Base-by-base conservation (phyloP, 164 flowering plant genomes). In the Vitis riparia region DNA sequence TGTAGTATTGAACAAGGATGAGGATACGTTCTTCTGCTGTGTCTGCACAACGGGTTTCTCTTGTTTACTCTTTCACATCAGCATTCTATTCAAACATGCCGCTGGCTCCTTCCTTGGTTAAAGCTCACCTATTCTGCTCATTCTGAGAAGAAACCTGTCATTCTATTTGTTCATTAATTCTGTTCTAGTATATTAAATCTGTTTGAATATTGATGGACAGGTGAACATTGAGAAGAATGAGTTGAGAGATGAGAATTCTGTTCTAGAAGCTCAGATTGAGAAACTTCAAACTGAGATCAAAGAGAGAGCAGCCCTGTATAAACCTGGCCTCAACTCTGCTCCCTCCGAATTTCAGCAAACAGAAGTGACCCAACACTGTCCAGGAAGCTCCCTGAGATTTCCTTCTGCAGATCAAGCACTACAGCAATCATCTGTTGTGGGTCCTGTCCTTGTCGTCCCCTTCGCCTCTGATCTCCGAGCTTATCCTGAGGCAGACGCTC, bases 381-480 rank as follows among this genome's bases (percentile, higher is more conserved):
- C 64, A 5, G 70, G 70, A 30, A 78, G 80, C n/a, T 62, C 17
- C 37, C 50, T 71, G n/a, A 17, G 52, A 7, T 10, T 78, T 55
- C 79, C 91, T 59, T 37, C 63, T 9, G 57, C 13, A 27, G 85
- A 77, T 12, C 71, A 80, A 10, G 8, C 77, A 11, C 44, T 73
- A 68, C 82, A 69, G 66, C 74, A 76, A 53, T 58, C 77, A 19
- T 75, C 86, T 12, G 80, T 67, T 23, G 27, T 23, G 27, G 27
- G 27, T 57, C 83, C 93, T 8, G 79, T 89, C 23, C 63, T 81
- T 69, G 83, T 90, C 13, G 67, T 89, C 53, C 90, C 93, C 3
- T 19, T 87, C 3, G 67, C 44, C 51, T 75, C 75, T 19, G 85
- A 84, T 49, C 71, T 77, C 62, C 87, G 73, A 62, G 65, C 67